These are phyloP conservation scores for Penicillium sp. DNA, from an alignment of 2,329 filamentous ascomycete genomes.

Conservation along the genomic window DNA sequence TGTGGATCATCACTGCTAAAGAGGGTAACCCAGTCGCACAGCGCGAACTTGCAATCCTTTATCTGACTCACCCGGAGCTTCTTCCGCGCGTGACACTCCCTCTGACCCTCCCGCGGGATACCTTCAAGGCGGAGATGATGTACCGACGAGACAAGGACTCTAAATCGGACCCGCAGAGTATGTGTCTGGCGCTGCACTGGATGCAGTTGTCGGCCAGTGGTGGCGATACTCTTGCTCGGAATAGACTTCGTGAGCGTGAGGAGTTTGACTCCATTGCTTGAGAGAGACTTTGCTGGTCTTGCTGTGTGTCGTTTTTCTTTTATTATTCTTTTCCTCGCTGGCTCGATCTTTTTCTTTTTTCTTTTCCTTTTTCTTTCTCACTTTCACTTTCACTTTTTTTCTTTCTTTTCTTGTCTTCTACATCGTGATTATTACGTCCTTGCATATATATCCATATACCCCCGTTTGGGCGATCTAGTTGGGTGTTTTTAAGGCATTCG, in stretches of 20 bases:
- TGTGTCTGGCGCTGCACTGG: slow-evolving; percentile 96
- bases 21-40: slow-evolving; percentile 87
- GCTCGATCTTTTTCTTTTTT: slow-evolving; percentile 11
- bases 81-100: slow-evolving; percentile 77
- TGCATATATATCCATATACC: slow-evolving; percentile 27
- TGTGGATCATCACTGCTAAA: slow-evolving; percentile 91
- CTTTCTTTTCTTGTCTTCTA: slow-evolving; percentile 7
- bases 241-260: slow-evolving; percentile 71
- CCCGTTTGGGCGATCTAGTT: slow-evolving; percentile 23
- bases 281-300: slow-evolving; percentile 15
- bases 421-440: slow-evolving; percentile 20
- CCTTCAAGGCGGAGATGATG: slow-evolving; percentile 86
- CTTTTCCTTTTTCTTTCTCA: not conserved
- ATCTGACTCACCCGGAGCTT: slow-evolving; percentile 85
- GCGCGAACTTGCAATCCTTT: slow-evolving; percentile 88
- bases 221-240: slow-evolving; percentile 80
- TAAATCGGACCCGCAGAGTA: slow-evolving; percentile 77
- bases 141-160: slow-evolving; percentile 60
- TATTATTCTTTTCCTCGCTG: slow-evolving; percentile 33
- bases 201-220: slow-evolving; percentile 86
- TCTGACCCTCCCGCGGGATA: slow-evolving; percentile 77
- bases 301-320: slow-evolving; percentile 11
- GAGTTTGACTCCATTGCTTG: slow-evolving; percentile 60
- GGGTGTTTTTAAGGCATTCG: slow-evolving; percentile 25
- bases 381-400: slow-evolving; percentile 1